Base-by-base conservation (phyloP, 108 stramenopile species). In the Skeletonema potamos region DNA sequence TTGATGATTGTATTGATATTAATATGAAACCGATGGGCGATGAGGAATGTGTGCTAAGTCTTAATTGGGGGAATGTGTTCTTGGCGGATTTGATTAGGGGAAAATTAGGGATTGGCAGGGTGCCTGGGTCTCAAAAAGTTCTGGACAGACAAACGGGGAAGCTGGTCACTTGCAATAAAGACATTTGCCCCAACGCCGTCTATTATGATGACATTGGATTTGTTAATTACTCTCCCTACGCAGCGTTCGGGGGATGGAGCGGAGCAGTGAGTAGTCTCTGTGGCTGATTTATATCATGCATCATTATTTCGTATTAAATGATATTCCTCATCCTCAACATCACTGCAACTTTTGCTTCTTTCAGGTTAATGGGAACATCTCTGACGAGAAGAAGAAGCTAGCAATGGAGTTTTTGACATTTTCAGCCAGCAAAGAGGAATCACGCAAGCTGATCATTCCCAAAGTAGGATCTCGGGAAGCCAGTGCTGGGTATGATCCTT, bases 201-300 rank as follows among this genome's bases (percentile, higher is more conserved):
- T 73, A 68, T 61, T 84, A 81, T 51, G 70, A 62, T n/a, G 82
- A 83, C 41, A 69, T 72, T 24, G 68, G 71, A 7, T 56, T 82
- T 18, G 79, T 86, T 27, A 86, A 86, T 58, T 64, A 39, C 46
- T 77, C 82, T 27, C 77, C 82, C 27, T 86, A 86, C 51, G 66
- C 85, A 4, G 85, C 85, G 26, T 70, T 58, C 51, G 85, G 82
- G 22, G 82, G 85, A 5, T 83, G 82, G 82, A 43, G 46, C 6
- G 78, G 62, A 24, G 85, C 68, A 24, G 68, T 83, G n/a, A 48
- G 46, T 48, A 48, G 46, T 48, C 18, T 48, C 46, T 6, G n/a
- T 48, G 4, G 46, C 7, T 17, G 2, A 10, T 26, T 24, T 64
- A 7, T n/a, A 9, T 20, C 46, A 41, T 15, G 13, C 39, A 41